phyloP scores from a whole-genome alignment of 495 filamentous ascomycete species.

The Rhypophila decipiens region DNA sequence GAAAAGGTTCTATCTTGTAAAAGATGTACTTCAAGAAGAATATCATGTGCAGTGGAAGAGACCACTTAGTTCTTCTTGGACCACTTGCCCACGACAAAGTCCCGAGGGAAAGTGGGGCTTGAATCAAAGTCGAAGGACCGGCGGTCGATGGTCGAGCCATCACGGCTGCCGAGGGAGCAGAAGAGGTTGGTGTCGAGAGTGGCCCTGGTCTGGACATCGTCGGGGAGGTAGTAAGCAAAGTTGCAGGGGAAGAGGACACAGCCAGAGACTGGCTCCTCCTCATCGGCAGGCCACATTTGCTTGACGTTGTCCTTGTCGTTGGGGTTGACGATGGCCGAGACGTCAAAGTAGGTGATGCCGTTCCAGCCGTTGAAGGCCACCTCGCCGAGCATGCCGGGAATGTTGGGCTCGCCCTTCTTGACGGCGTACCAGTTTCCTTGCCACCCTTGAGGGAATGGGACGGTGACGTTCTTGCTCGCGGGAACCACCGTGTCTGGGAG shows the following conservation, averaged over 20 bases:
- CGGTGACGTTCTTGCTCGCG: slow-evolving; percentile 20
- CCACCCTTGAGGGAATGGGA: slow-evolving; percentile 36
- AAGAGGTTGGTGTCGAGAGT: slow-evolving; percentile 30
- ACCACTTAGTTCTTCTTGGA: background rate
- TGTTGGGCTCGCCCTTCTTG: slow-evolving; percentile 24
- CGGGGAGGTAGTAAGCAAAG: slow-evolving; percentile 42
- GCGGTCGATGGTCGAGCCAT: background rate
- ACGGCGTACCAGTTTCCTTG: slow-evolving; percentile 44
- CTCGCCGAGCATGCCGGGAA: slow-evolving; percentile 49
- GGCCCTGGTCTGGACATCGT: slow-evolving; percentile 43
- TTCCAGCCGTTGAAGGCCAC: slow-evolving; percentile 39
- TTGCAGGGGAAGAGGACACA: slow-evolving; percentile 42
- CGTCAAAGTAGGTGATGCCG: slow-evolving; percentile 43
- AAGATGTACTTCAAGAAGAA: too few relatives aligned
- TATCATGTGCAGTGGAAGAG: background rate
- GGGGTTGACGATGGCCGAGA: slow-evolving; percentile 49
- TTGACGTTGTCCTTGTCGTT: slow-evolving; percentile 39
- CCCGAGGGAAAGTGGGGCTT: slow-evolving; percentile 7
- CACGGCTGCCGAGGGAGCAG: slow-evolving; percentile 31
- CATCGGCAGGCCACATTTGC: slow-evolving; percentile 34
- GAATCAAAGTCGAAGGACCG: background rate
- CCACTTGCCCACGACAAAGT: slow-evolving; percentile 9
- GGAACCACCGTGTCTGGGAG: slow-evolving; percentile 24
- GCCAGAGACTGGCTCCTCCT: slow-evolving; percentile 28
- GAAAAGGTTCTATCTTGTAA: too few relatives aligned